phyloP scores from a whole-genome alignment of 2,329 filamentous ascomycete species.

The Botrytis porri region DNA sequence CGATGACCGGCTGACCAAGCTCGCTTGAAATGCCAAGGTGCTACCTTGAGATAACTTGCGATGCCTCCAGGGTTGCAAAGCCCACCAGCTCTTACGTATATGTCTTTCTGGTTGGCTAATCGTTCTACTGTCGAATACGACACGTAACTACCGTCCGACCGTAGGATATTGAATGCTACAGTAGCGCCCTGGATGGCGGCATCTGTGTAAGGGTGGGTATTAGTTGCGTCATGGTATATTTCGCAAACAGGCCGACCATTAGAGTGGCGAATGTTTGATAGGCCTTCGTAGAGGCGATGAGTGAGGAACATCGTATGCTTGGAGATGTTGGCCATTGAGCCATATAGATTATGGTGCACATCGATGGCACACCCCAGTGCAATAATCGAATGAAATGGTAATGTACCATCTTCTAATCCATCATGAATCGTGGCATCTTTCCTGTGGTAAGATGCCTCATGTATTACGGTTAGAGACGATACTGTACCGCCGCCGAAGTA shows the following conservation, averaged over 20 bases:
- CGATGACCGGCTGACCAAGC: conserved; percentile 83
- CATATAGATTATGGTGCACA: conserved; percentile 66
- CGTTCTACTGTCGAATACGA: conserved; percentile 83
- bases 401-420: conserved; percentile 81
- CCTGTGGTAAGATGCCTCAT: conserved; percentile 77
- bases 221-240: conserved; percentile 38
- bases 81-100: conserved; percentile 83
- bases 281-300: conserved; percentile 53
- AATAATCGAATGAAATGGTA: conserved; percentile 86
- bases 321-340: conserved; percentile 65
- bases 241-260: conserved; percentile 48
- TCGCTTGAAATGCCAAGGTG: conserved; percentile 75
- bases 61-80: conserved; percentile 90
- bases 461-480: conserved; percentile 74
- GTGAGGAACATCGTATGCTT: conserved; percentile 67
- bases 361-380: conserved; percentile 73
- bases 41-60: conserved; percentile 65
- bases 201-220: conserved; percentile 31
- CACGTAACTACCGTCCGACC: conserved; percentile 67
- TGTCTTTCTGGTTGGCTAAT: conserved; percentile 70
- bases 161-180: conserved; percentile 77
- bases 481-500: conserved; percentile 96
- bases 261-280: conserved; percentile 61
- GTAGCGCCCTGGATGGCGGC: conserved; percentile 60
- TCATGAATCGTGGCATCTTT: conserved; percentile 73